These are phyloP conservation scores for Uronychia setigera DNA, from an alignment of 73 alveolate genomes.

Conservation along the genomic window DNA sequence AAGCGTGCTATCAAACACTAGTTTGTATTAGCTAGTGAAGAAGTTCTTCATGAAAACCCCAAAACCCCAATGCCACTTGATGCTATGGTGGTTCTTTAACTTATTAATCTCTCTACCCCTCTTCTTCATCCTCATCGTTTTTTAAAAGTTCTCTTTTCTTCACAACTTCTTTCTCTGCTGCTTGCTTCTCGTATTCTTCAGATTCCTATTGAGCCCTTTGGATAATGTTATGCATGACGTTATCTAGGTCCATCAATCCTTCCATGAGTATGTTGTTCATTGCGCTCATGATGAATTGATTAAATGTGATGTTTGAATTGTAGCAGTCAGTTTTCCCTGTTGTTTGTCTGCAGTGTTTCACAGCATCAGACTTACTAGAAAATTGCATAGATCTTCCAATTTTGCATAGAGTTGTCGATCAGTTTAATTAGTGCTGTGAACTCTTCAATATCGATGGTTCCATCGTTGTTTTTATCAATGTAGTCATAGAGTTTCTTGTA, in stretches of 20 bases:
- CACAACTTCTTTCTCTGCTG: too few species aligned
- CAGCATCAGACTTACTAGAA: slow-evolving; percentile 13
- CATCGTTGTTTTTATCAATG: slow-evolving; percentile 22
- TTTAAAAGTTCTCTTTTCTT: too few species aligned
- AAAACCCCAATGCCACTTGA: too few species aligned
- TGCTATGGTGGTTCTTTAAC: too few species aligned
- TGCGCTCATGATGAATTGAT: slow-evolving; percentile 22
- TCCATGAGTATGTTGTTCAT: slow-evolving; percentile 35
- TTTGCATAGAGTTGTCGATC: slow-evolving; percentile 10
- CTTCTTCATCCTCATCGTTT: too few species aligned
- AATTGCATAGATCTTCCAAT: slow-evolving; percentile 35
- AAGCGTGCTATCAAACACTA: not conserved
- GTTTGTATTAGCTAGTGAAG: slow-evolving; percentile 1
- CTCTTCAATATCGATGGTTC: slow-evolving; percentile 31
- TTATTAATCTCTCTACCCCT: too few species aligned
- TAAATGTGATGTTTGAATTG: slow-evolving; percentile 9
- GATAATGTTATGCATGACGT: not conserved
- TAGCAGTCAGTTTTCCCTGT: slow-evolving; percentile 13
- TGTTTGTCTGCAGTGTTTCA: slow-evolving; percentile 2
- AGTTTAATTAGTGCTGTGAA: slow-evolving; percentile 1
- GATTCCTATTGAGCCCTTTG: too few species aligned
- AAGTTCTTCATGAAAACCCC: slow-evolving; percentile 20
- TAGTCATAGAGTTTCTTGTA: slow-evolving; percentile 15
- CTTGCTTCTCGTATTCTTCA: too few species aligned
- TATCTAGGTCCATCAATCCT: slow-evolving; percentile 2